Base-by-base conservation (phyloP, 2,329 filamentous ascomycete species). In the Parastagonospora nodorum region DNA sequence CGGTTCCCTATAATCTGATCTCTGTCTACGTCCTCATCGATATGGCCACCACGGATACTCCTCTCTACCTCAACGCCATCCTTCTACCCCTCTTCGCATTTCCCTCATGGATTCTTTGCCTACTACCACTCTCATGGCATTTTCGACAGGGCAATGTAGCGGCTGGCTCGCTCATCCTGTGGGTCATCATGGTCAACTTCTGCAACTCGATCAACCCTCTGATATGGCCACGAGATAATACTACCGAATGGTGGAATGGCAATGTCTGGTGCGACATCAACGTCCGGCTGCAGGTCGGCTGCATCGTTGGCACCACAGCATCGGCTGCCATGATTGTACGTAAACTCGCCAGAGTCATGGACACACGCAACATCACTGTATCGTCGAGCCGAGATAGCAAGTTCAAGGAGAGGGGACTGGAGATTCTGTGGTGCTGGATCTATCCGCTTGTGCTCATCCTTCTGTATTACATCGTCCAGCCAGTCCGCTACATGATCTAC, bases 201-300 rank as follows among this genome's bases (percentile, higher is more conserved):
- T 78, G 82, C 66, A 82, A 78, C 57, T 77, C 85, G 55, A 69
- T 84, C 75, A 89, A 89, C 63, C 77, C 85, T 1, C 67, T 87
- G 42, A 79, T 88, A 53, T 90, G 87, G 87, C 79, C 81, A 0
- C 81, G 77, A 7, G 83, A 87, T 56, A 74, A 87, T 56, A 61
- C 81, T 10, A 32, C 63, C 0, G 67, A 73, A 5, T 85, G 82
- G 80, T 89, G 80, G 79, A 69, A 79, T 50, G 87, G 87, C 4
- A 63, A 68, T 5, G 80, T 79, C 2, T 80, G 87, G 50, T 90
- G 87, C 71, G 87, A 90, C 66, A 73, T 89, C 42, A 79, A 88
- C 58, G 76, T 80, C 46, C 84, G 86, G 54, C 62, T 89, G 30
- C 77, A 81, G 51, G 75, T 82, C 19, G 83, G 80, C 3, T 73